Conservation (phyloP, 768 basidiomycete species). For the Ephemerocybe angulata region DNA sequence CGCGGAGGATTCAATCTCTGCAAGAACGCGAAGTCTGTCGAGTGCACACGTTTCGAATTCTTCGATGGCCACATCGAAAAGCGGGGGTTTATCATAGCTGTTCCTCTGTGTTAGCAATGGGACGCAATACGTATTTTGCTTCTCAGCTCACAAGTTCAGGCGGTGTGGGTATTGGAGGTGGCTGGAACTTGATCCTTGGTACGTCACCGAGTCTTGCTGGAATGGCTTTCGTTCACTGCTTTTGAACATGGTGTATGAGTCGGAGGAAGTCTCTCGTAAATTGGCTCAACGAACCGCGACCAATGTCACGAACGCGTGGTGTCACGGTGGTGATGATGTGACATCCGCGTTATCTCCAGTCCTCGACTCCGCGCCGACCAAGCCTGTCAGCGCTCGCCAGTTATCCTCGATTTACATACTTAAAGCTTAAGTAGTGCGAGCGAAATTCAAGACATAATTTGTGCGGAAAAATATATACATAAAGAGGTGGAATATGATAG, state of each 20-base stretch:
- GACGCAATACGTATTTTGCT: not conserved
- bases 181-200: slow-evolving; percentile 30
- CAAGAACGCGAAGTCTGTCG: slow-evolving; percentile 79
- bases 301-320: slow-evolving; percentile 14
- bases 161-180: slow-evolving; percentile 55
- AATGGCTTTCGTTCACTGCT: slow-evolving; percentile 24
- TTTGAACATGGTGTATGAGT: slow-evolving; percentile 32
- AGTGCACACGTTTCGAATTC: slow-evolving; percentile 93
- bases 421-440: not conserved
- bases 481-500: not conserved
- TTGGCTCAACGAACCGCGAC: not conserved
- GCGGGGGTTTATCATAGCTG: slow-evolving; percentile 86
- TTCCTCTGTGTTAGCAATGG: slow-evolving; percentile 5
- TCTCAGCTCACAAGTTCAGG: slow-evolving; percentile 80
- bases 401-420: no score
- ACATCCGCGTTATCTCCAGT: not conserved
- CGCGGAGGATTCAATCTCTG: slow-evolving; percentile 87
- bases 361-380: no score
- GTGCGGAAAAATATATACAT: not conserved
- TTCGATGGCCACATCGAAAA: slow-evolving; percentile 87
- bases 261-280: not conserved
- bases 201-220: slow-evolving; percentile 17
- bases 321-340: not conserved
- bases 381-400: no score
- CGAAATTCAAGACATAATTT: not conserved